A percentile compares a stretch with the other conserved stretches of the same genome.
phyloP scores from a whole-genome alignment of 2,329 filamentous ascomycete genomes.

The Hymenoscyphus salicellus region DNA sequence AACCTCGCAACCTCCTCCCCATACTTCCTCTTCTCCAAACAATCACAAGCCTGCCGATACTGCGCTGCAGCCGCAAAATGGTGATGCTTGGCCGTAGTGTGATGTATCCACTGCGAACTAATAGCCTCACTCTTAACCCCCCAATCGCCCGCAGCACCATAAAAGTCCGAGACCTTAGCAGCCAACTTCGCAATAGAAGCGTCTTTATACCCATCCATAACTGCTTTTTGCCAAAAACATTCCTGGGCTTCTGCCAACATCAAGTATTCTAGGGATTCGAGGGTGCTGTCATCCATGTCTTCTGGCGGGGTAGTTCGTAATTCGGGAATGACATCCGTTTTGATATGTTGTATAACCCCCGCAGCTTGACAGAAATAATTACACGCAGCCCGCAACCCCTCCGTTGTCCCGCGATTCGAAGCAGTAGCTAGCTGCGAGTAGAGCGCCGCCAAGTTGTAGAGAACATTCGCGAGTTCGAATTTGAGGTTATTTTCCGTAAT shows the following conservation, averaged over 20 bases:
- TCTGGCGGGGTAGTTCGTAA: conserved; percentile 82
- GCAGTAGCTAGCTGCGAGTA: conserved; percentile 89
- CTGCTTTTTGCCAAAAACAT: conserved; percentile 97
- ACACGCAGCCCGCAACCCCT: conserved; percentile 82
- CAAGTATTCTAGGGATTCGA: conserved; percentile 79
- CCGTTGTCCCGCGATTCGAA: conserved; percentile 71
- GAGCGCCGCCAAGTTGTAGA: conserved; percentile 89
- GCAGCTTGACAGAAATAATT: conserved; percentile 88
- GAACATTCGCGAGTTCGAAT: conserved; percentile 85
- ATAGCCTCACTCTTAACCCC: conserved; percentile 86
- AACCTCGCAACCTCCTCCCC: conserved; percentile 91
- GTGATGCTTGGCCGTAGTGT: conserved; percentile 94
- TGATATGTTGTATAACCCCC: conserved; percentile 77
- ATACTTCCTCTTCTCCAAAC: conserved; percentile 88
- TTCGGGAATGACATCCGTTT: conserved; percentile 74
- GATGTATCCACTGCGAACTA: conserved; percentile 94
- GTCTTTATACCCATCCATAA: conserved; percentile 91
- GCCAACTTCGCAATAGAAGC: conserved; percentile 87
- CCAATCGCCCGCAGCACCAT: conserved; percentile 77
- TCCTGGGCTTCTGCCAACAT: conserved; percentile 92
- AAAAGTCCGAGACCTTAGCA: conserved; percentile 86
- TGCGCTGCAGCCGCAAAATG: conserved; percentile 96
- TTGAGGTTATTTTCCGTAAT: conserved; percentile 64
- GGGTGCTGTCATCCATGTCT: conserved; percentile 87
- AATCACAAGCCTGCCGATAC: conserved; percentile 85